phyloP scores from a whole-genome alignment of 257 asterid species.

The Solanum chilense region DNA sequence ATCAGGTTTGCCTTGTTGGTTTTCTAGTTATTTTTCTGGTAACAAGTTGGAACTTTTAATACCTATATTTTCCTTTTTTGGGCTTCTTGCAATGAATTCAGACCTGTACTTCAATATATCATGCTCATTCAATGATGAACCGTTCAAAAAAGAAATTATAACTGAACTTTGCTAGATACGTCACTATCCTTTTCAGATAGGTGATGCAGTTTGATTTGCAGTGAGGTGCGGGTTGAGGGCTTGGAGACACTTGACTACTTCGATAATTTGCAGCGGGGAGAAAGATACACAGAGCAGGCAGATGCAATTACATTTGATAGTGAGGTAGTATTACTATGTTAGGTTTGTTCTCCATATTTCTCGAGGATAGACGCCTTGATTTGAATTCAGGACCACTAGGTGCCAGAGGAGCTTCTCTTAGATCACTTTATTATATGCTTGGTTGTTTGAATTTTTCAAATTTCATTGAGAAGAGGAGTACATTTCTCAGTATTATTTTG shows the following conservation, averaged over 20 bases:
- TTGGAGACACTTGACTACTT: constrained; percentile 85
- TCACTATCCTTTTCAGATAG: constrained; percentile 20
- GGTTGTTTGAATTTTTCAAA: neutral
- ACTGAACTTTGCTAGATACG: constrained; percentile 12
- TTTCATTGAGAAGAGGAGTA: neutral
- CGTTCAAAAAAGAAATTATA: neutral
- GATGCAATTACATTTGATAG: constrained; percentile 86
- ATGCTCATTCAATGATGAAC: neutral
- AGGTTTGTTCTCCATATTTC: neutral
- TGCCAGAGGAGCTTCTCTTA: neutral
- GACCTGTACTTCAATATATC: neutral
- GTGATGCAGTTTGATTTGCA: constrained; percentile 43
- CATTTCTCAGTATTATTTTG: neutral
- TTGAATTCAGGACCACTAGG: neutral
- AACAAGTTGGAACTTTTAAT: constrained; percentile 1
- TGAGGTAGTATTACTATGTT: constrained; percentile 41
- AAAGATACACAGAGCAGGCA: constrained; percentile 76
- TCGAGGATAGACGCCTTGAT: neutral
- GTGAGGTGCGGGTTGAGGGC: constrained; percentile 89
- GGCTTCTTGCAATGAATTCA: neutral
- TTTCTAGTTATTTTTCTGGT: constrained; percentile 3
- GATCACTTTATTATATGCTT: neutral
- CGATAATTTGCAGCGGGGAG: constrained; percentile 50
- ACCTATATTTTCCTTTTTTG: neutral
- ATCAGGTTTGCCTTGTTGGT: constrained; percentile 45